These are phyloP conservation scores for Cladobotryum protrusum DNA, from an alignment of 2,329 filamentous ascomycete species.

Conservation along the genomic window DNA sequence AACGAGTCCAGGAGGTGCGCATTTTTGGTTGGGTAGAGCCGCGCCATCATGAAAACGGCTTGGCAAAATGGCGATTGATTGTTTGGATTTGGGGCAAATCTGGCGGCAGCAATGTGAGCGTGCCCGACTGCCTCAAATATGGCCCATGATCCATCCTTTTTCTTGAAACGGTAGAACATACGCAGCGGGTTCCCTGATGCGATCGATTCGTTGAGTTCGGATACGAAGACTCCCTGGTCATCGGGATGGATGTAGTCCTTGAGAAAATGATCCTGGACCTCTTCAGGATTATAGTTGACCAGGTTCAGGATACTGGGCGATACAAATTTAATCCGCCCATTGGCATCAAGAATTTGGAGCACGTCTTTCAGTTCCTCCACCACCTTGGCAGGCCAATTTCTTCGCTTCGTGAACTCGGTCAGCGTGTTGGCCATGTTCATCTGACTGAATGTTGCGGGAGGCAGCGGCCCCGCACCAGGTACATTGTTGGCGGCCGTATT, in stretches of 20 bases:
- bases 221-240: constrained; percentile 74
- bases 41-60: constrained; percentile 89
- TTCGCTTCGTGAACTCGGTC: constrained; percentile 54
- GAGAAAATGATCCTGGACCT: constrained; percentile 69
- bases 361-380: constrained; percentile 87
- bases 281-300: constrained; percentile 66
- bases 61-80: constrained; percentile 68
- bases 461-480: constrained; percentile 37
- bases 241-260: constrained; percentile 80
- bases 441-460: constrained; percentile 32
- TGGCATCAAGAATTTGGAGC: constrained; percentile 76
- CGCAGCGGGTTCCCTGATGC: constrained; percentile 71
- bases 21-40: constrained; percentile 85
- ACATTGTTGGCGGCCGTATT: constrained; percentile 31
- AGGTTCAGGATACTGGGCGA: constrained; percentile 70
- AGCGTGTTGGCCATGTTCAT: constrained; percentile 31
- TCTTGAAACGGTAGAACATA: constrained; percentile 81
- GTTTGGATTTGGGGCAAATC: constrained; percentile 54
- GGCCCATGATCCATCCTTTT: constrained; percentile 62
- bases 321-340: constrained; percentile 79
- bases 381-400: constrained; percentile 81
- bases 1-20: constrained; percentile 83
- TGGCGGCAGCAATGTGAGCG: constrained; percentile 72
- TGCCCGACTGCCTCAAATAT: constrained; percentile 93
- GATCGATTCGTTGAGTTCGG: constrained; percentile 86